Percentiles rank a stretch among this genome's conserved stretches.
These are phyloP conservation scores for Lactifluus hygrophoroides DNA, from an alignment of 768 basidiomycete genomes.

Conservation along the genomic window DNA sequence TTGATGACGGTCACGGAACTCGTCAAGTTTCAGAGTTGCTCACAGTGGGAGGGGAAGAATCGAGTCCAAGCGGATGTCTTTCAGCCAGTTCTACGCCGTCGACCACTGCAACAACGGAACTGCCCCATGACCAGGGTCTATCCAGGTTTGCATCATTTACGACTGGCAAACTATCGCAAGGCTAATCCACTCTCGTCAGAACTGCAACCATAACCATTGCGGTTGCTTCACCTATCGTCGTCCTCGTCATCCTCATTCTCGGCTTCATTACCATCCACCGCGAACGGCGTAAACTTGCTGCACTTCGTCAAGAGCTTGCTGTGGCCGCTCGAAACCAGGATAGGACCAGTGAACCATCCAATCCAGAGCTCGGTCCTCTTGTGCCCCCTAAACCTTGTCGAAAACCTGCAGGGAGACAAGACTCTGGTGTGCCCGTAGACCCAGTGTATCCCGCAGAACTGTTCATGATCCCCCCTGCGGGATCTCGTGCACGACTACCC, in stretches of 20 bases:
- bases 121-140: not conserved
- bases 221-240: not conserved
- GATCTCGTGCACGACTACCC: not conserved
- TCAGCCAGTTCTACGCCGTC: not conserved
- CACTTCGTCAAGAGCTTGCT: not conserved
- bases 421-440: not conserved
- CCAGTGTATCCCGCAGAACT: constrained; percentile 6
- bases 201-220: constrained; percentile 8
- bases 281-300: constrained; percentile 1
- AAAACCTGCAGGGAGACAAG: not conserved
- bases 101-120: not conserved
- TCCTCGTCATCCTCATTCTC: constrained; percentile 1
- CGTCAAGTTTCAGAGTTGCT: constrained; percentile 37
- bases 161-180: not conserved
- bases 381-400: not conserved
- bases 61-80: constrained; percentile 25
- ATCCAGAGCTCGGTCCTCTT: not conserved
- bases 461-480: not conserved
- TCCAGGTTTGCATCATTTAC: not conserved
- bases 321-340: not conserved
- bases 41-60: constrained; percentile 29
- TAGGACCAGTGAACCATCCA: not conserved
- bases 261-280: not conserved
- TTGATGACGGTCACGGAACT: constrained; percentile 34
- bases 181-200: not conserved